These are phyloP conservation scores for Corylus avellana DNA, from an alignment of 306 rosid species.

Conservation along the genomic window DNA sequence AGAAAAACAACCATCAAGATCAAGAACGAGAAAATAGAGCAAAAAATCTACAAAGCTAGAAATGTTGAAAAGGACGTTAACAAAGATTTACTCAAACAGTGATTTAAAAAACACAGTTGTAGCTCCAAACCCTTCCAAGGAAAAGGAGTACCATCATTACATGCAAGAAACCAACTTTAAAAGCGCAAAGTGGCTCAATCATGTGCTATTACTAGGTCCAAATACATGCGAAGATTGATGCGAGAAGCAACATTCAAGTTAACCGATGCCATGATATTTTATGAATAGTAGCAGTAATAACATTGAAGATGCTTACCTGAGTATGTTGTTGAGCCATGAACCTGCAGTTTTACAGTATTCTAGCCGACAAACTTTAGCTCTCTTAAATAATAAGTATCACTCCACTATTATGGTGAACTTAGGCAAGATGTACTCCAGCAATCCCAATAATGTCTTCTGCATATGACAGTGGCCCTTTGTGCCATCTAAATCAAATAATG, in stretches of 20 bases:
- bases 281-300: background rate
- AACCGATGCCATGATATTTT: background rate
- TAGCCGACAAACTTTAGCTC: background rate
- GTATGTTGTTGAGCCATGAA: background rate
- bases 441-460: background rate
- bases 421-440: slow-evolving; percentile 1
- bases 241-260: background rate
- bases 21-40: no score
- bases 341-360: background rate
- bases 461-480: background rate
- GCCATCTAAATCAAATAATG: background rate
- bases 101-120: no score
- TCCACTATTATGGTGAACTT: background rate
- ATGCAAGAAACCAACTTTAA: background rate
- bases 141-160: no score
- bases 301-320: background rate
- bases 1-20: no score
- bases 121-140: no score
- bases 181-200: background rate
- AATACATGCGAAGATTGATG: background rate
- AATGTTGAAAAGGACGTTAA: no score
- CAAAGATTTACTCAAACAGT: no score
- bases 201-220: background rate
- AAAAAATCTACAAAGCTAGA: no score
- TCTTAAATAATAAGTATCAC: background rate